These are phyloP conservation scores for Penicillium sp. DNA, from an alignment of 2,329 filamentous ascomycete genomes.

Conservation along the genomic window DNA sequence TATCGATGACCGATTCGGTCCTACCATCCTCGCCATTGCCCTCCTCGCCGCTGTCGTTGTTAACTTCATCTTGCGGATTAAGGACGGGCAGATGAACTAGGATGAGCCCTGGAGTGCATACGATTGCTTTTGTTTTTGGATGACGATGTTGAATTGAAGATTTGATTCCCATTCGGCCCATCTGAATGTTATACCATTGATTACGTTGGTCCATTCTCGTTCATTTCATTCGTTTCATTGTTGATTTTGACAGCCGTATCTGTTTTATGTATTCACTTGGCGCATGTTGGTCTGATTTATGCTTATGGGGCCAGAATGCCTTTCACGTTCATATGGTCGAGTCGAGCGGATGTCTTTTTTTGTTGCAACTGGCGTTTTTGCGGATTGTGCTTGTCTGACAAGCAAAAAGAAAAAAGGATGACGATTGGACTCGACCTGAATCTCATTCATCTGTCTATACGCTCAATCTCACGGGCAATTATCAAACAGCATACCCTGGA, in stretches of 20 bases:
- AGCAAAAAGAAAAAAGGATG: neutral
- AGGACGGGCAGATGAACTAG: slow-evolving; percentile 25
- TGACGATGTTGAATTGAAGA: neutral
- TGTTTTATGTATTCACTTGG: neutral
- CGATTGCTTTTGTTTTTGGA: neutral
- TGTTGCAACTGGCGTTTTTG: slow-evolving; percentile 2
- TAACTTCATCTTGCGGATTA: slow-evolving; percentile 79
- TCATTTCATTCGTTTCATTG: neutral
- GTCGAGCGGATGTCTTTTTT: neutral
- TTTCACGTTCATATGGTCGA: neutral
- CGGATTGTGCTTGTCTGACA: neutral
- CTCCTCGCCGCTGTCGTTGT: slow-evolving; percentile 86
- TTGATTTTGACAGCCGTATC: neutral
- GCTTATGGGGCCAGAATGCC: neutral
- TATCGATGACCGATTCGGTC: slow-evolving; percentile 94
- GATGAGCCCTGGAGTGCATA: neutral
- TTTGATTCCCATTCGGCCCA: neutral
- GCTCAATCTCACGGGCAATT: no score
- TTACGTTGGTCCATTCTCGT: neutral
- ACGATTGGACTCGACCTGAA: neutral
- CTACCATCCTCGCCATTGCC: slow-evolving; percentile 83
- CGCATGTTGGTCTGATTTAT: slow-evolving; percentile 4
- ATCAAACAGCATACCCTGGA: slow-evolving; percentile 7
- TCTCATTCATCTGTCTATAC: neutral
- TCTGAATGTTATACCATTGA: neutral